Evolutionary conservation across 148 eudicot genomes (phyloP).

Genomic region (Agrostemma githago): DNA sequence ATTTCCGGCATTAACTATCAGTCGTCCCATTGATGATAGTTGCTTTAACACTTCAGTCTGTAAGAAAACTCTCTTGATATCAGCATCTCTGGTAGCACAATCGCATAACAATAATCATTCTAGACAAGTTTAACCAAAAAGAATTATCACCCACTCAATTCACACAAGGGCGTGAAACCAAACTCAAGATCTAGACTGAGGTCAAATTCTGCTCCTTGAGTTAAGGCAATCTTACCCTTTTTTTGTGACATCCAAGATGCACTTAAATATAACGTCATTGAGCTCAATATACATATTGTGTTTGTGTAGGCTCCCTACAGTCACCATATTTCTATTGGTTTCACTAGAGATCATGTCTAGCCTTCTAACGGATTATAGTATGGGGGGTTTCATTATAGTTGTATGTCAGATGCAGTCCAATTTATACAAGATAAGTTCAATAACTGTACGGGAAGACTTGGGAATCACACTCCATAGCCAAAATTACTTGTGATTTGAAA

Average conservation of each 20-base stretch:
- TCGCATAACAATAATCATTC: background rate
- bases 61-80: constrained; percentile 9
- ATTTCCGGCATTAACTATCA: constrained; percentile 88
- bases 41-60: constrained; percentile 95
- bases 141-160: background rate
- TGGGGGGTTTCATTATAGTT: background rate
- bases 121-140: background rate
- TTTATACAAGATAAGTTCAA: too few species aligned
- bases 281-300: background rate
- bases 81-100: constrained; percentile 8
- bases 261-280: background rate
- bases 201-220: background rate
- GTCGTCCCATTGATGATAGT: constrained; percentile 87
- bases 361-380: background rate
- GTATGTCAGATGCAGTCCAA: background rate
- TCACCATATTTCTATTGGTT: background rate
- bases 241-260: background rate
- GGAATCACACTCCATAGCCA: too few species aligned
- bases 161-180: background rate
- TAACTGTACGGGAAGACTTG: too few species aligned
- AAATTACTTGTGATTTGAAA: background rate
- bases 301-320: background rate
- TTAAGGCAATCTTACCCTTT: background rate
- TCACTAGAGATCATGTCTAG: background rate
- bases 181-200: background rate